Conservation (phyloP, 805 yeast species). For the Pichia manshurica region DNA sequence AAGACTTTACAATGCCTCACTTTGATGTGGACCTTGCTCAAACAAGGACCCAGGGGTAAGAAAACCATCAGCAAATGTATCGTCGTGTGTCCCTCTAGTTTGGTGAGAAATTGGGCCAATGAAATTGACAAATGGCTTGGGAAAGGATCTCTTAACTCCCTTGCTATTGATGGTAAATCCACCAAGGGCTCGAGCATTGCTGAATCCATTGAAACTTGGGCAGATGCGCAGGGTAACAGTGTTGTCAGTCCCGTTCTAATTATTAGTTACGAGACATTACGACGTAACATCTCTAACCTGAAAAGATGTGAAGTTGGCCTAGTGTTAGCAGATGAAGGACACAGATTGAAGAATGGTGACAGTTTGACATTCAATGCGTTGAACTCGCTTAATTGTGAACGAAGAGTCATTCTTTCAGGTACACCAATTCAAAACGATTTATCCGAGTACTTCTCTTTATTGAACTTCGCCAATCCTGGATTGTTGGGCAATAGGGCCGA, state of each 20-base stretch:
- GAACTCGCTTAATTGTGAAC: constrained; percentile 72
- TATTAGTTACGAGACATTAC: constrained; percentile 86
- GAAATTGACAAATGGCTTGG: constrained; percentile 95
- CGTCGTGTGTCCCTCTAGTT: constrained; percentile 90
- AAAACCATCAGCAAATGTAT: constrained; percentile 83
- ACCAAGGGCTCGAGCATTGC: constrained; percentile 67
- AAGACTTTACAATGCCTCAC: constrained; percentile 86
- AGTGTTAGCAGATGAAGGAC: constrained; percentile 83
- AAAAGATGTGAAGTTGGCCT: constrained; percentile 78
- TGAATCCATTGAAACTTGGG: constrained; percentile 73
- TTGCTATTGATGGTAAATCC: constrained; percentile 88
- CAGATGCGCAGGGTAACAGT: constrained; percentile 77
- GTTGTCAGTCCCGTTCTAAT: constrained; percentile 91
- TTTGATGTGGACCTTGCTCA: constrained; percentile 84
- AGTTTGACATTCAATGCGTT: constrained; percentile 86
- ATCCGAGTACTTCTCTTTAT: constrained; percentile 84
- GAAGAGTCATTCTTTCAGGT: constrained; percentile 91
- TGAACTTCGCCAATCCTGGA: constrained; percentile 93
- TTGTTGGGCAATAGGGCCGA: constrained; percentile 78
- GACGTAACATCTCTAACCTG: constrained; percentile 75
- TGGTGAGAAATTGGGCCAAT: constrained; percentile 96
- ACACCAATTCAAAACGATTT: constrained; percentile 96
- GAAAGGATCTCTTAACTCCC: constrained; percentile 77
- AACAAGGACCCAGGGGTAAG: constrained; percentile 81
- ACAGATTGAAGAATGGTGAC: constrained; percentile 80